Evolutionary conservation across 1,139 yeast species (phyloP).

Genomic region (Saccharomyces pastorianus): DNA sequence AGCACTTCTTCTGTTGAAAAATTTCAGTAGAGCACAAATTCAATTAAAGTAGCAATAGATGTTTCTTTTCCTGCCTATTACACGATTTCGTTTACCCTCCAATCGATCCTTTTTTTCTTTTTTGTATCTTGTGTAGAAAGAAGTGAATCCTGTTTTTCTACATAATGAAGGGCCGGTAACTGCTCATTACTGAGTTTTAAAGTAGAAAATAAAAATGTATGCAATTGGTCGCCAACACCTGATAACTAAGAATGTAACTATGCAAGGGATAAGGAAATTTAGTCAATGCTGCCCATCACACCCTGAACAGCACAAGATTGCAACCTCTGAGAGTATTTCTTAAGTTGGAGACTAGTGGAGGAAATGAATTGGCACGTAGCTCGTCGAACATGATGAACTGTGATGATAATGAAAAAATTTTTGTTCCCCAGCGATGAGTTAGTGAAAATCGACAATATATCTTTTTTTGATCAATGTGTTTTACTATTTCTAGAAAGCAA

Average conservation of each 20-base stretch:
- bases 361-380: not conserved
- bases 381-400: not conserved
- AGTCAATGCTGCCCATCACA: not conserved
- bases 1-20: not conserved
- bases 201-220: not conserved
- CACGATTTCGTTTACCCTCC: not conserved
- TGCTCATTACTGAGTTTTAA: not conserved
- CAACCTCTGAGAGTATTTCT: not conserved
- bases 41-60: not conserved
- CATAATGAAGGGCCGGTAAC: not conserved
- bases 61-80: not conserved
- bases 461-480: not conserved
- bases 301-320: not conserved
- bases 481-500: not conserved
- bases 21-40: not conserved
- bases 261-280: not conserved
- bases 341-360: not conserved
- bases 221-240: not conserved
- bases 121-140: not conserved
- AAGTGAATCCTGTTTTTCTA: not conserved
- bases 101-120: not conserved
- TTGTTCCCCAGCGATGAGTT: not conserved
- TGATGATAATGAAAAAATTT: not conserved
- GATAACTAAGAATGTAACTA: not conserved
- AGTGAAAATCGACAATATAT: not conserved